Percentiles rank a stretch among this genome's conserved stretches.
Conservation (phyloP, 306 rosid genomes). For the Trifolium subterraneum region DNA sequence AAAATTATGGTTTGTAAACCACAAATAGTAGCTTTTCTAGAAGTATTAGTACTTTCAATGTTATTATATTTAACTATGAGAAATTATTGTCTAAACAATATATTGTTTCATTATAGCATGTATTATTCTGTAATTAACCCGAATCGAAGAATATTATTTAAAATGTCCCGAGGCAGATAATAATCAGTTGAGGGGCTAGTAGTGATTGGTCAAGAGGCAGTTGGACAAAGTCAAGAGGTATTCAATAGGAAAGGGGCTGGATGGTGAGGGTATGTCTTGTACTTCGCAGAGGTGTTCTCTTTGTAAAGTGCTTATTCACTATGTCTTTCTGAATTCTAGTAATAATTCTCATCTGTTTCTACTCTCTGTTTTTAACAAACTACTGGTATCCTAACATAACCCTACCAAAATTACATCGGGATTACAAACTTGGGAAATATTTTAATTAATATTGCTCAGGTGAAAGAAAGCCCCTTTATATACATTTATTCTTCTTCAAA, state of each 20-base stretch:
- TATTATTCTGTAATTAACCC: not conserved
- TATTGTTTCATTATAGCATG: constrained; percentile 7
- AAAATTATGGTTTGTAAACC: constrained; percentile 25
- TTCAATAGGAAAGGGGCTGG: constrained; percentile 9
- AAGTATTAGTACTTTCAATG: constrained; percentile 15
- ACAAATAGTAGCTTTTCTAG: not conserved
- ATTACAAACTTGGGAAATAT: constrained; percentile 20
- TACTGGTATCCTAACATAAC: constrained; percentile 4
- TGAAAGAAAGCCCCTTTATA: not conserved
- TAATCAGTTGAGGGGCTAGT: not conserved
- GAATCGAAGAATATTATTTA: not conserved
- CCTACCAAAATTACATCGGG: constrained; percentile 22
- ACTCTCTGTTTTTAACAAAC: not conserved
- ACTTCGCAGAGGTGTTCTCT: not conserved
- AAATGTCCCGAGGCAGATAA: not conserved
- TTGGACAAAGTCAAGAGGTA: not conserved
- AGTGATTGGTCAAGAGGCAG: not conserved
- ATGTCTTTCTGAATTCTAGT: constrained; percentile 13
- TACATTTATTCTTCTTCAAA: constrained; percentile 12
- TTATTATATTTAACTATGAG: not conserved
- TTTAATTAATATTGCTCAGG: constrained; percentile 6
- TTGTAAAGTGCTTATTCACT: not conserved
- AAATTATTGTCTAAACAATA: constrained; percentile 11
- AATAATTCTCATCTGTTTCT: not conserved
- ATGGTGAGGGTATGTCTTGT: constrained; percentile 1